Base-by-base conservation (phyloP, 129 eudicot genomes). In the Ambrosia artemisiifolia region DNA sequence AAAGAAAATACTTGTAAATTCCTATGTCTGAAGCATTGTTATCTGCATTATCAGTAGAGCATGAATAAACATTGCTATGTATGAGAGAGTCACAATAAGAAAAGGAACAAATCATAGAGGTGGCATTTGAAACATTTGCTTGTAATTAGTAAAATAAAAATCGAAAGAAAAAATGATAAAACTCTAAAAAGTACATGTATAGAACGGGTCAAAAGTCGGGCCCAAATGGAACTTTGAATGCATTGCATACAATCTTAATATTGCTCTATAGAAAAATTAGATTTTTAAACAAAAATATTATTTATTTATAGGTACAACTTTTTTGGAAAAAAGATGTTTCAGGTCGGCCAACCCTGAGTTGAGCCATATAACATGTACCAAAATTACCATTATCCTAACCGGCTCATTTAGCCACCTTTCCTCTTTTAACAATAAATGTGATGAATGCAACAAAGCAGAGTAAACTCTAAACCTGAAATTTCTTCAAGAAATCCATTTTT, bases 401-500 rank as follows among this genome's bases (percentile, higher is more conserved):
- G 20, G 12, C 36, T 17, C 20, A 13, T 40, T 51, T 65, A 24
- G 49, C 16, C 0, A 65, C 13, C 35, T 10, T 24, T 66, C 19
- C 43, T 47, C 49, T 54, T 20, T 12, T 18, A 20, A 62, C 20
- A 49, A 62, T 12, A 11, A 53, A 55, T 11, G 72, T 57, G 59
- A 80, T 69, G 11, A 48, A 72, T 32, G 30, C 10, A 16, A 44
- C 53, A 59, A 61, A 73, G 11, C 18, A 5, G 55, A 57, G 61
- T 44, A 38, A 33, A 65, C 38, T 55, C 17, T 61, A 67, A 57
- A 91, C 95, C 97, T 85, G 84, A 36, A 73, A 43, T 34, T 57
- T 75, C 77, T 44, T 69, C 71, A 10, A 91, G 83, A 71, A 75
- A 69, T 65, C 95, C 92, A 49, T 80, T 76, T 70, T 65, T 78